Conservation (phyloP, 768 basidiomycete genomes). For the Xerocomellus amylosporus region DNA sequence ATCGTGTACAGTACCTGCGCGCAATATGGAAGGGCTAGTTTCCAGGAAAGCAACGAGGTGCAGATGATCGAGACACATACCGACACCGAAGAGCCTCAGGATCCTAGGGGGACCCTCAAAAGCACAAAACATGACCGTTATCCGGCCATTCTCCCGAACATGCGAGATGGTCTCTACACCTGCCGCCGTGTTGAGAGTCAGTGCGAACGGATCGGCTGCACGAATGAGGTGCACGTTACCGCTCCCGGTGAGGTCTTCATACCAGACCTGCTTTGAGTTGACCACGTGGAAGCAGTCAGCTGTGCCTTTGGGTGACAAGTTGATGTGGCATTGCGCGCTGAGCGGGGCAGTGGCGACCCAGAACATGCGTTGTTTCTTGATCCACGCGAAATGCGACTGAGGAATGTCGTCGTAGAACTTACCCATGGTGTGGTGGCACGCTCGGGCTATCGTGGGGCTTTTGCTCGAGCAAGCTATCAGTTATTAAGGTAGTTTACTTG, state of each 20-base stretch:
- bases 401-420: conserved; percentile 61
- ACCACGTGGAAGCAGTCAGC: conserved; percentile 61
- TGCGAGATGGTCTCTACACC: conserved; percentile 65
- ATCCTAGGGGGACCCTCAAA: conserved; percentile 63
- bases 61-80: conserved; percentile 28
- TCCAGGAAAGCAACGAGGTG: neutral
- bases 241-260: conserved; percentile 68
- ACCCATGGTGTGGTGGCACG: conserved; percentile 42
- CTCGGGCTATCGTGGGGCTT: no score
- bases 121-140: conserved; percentile 61
- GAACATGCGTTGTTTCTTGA: conserved; percentile 61
- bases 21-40: neutral
- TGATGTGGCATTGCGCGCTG: conserved; percentile 53
- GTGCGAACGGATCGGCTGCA: neutral
- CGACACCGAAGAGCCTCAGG: conserved; percentile 54
- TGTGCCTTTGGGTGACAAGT: conserved; percentile 69
- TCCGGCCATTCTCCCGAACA: conserved; percentile 58
- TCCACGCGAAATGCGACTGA: conserved; percentile 51
- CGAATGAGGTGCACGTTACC: conserved; percentile 37
- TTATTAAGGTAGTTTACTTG: no score
- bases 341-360: conserved; percentile 73
- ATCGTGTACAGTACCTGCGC: conserved; percentile 56
- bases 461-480: no score
- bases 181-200: conserved; percentile 15
- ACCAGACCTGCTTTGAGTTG: conserved; percentile 59